Evolutionary conservation across 1,284 basidiomycete genomes (phyloP).

Genomic region (Leccinum griseonigrum): DNA sequence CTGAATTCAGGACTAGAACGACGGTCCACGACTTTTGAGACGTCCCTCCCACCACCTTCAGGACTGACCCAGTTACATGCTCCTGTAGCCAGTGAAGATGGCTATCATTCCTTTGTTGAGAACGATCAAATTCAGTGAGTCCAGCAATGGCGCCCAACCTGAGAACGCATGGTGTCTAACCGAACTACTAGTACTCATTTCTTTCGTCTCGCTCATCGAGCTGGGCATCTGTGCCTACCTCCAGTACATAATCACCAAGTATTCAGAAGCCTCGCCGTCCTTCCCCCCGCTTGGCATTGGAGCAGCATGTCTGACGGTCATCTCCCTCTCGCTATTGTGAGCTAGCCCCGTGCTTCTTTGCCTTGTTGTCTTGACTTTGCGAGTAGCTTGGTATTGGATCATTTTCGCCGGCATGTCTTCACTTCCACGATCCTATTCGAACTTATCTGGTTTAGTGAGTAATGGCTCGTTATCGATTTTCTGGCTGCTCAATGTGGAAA

Average conservation of each 20-base stretch:
- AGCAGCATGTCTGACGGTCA: conserved; percentile 12
- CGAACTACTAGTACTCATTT: conserved; percentile 10
- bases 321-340: conserved; percentile 27
- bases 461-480: background rate
- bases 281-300: conserved; percentile 22
- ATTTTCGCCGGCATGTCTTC: conserved; percentile 9
- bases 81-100: conserved; percentile 14
- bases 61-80: background rate
- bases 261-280: background rate
- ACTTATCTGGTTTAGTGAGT: conserved; percentile 27
- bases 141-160: background rate
- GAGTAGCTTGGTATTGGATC: conserved; percentile 18
- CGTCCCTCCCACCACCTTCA: conserved; percentile 1
- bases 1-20: background rate
- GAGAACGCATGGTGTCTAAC: background rate
- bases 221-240: conserved; percentile 24
- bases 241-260: conserved; percentile 8
- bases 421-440: conserved; percentile 26
- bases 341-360: background rate
- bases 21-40: background rate
- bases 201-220: conserved; percentile 19
- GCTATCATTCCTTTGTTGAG: conserved; percentile 26
- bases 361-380: conserved; percentile 1
- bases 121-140: conserved; percentile 23
- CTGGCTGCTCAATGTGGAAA: background rate